A percentile compares a stretch with the other conserved stretches of the same genome.
phyloP scores from a whole-genome alignment of 2,329 filamentous ascomycete species.

The Fusarium sp. region DNA sequence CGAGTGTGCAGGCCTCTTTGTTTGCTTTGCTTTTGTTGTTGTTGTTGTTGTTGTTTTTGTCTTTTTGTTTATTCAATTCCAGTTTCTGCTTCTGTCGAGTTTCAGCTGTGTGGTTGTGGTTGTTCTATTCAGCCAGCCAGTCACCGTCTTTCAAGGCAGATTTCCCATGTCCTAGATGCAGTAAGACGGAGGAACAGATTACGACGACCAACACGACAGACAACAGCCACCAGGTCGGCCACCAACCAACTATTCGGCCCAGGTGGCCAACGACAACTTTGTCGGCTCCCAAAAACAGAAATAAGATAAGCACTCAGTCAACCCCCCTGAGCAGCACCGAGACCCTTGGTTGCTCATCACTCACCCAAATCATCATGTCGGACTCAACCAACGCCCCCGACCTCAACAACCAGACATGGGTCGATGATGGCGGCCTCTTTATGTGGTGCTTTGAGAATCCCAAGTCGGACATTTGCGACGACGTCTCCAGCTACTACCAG shows the following conservation, averaged over 20 bases:
- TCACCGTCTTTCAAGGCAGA: too few species aligned
- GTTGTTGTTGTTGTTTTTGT: too few species aligned
- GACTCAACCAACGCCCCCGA: conserved; percentile 22
- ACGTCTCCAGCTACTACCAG: conserved; percentile 61
- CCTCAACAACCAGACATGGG: conserved; percentile 43
- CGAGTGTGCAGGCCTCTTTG: too few species aligned
- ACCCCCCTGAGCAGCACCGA: too few species aligned
- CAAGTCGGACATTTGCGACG: conserved; percentile 46
- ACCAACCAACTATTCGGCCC: too few species aligned
- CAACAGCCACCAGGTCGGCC: not conserved
- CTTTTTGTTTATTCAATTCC: too few species aligned
- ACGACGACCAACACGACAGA: not conserved
- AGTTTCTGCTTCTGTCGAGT: too few species aligned
- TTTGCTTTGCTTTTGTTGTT: too few species aligned
- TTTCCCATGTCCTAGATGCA: not conserved
- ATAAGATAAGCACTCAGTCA: too few species aligned
- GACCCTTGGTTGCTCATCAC: not conserved
- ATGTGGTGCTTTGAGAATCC: conserved; percentile 52
- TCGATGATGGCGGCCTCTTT: conserved; percentile 31
- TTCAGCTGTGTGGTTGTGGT: too few species aligned
- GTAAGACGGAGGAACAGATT: conserved; percentile 17
- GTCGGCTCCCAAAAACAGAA: too few species aligned
- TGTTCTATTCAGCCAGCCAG: too few species aligned
- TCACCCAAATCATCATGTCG: conserved; percentile 10
- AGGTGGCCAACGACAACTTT: not conserved